Conservation (phyloP, 1,139 yeast genomes). For the Suhomyces wounanorum region DNA sequence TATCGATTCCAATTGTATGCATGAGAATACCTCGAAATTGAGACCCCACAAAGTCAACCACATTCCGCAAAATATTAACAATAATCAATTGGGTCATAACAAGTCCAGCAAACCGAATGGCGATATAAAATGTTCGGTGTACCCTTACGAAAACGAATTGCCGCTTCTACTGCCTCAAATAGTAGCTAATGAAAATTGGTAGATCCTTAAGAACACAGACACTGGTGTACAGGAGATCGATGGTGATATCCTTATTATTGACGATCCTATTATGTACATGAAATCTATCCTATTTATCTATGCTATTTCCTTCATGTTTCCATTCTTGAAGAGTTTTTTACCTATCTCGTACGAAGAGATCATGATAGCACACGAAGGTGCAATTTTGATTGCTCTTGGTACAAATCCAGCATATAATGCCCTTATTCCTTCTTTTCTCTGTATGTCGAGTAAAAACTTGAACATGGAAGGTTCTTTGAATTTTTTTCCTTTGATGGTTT, state of each 20-base stretch:
- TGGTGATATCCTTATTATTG: not conserved
- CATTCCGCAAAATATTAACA: not conserved
- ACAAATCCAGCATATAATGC: constrained; percentile 83
- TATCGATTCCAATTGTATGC: not conserved
- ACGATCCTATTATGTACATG: constrained; percentile 1
- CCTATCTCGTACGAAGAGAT: constrained; percentile 92
- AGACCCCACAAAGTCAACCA: not conserved
- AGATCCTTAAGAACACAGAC: not conserved
- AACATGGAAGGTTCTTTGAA: constrained; percentile 55
- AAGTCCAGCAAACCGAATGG: not conserved
- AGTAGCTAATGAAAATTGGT: not conserved
- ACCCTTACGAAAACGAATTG: not conserved
- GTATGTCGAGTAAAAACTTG: constrained; percentile 60
- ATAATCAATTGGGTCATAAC: not conserved
- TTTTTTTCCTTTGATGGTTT: constrained; percentile 19
- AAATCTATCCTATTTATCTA: not conserved
- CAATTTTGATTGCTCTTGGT: constrained; percentile 87
- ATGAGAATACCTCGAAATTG: not conserved
- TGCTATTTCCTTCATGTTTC: constrained; percentile 11
- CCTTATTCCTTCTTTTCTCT: constrained; percentile 67
- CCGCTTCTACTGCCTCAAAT: not conserved
- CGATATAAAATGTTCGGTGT: not conserved
- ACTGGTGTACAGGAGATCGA: not conserved
- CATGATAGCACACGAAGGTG: constrained; percentile 99
- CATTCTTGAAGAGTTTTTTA: constrained; percentile 58